Evolutionary conservation across 805 yeast genomes (phyloP), one percentile per base, ranked within the genome.

Genomic region (Ogataea zsoltii): DNA sequence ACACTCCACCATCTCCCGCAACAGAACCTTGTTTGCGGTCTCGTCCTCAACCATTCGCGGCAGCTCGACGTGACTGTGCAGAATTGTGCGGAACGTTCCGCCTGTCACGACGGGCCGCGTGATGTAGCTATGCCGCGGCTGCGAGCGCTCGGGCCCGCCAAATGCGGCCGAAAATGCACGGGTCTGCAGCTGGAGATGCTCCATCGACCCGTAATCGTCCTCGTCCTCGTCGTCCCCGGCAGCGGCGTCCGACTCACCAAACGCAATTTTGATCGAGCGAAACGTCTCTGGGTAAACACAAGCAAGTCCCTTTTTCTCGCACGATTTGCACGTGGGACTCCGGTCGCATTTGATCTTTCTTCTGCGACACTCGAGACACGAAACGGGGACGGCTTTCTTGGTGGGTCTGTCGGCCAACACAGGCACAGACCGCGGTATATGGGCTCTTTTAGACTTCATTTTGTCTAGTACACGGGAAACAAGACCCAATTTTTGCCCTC

Each of bases 251-350:
- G n/a, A n/a, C n/a, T n/a, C 33, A 32, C 38, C 26, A 45, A 31
- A 13, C 19, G 33, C 48, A n/a, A 63, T 53, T 46, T 63, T 66
- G 23, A 69, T 70, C 33, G 75, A 72, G 51, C 79, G 58, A 50
- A 72, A 74, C 1, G 74, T 73, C 13, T 73, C 63, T 2, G 79
- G 79, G 47, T 70, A 74, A 30, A 63, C 66, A 56, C 79, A 74
- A 2, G 54, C 56, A 10, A 69, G 63, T 7, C 60, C 58, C 41
- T 73, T 60, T 40, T 61, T 63, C 10, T 50, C 54, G 53, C 79
- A 74, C 39, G 70, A 73, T 46, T 69, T 66, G 51, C 79, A 74
- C 1, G 75, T 74, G 25, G 58, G 58, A 25, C 56, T 45, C 25
- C 67, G 44, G 42, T 62, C 68, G 49, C 70, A 67, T 46, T 65